Evolutionary conservation across 305 asterid genomes (phyloP).

Genomic region (Stenogyne calaminthoides): DNA sequence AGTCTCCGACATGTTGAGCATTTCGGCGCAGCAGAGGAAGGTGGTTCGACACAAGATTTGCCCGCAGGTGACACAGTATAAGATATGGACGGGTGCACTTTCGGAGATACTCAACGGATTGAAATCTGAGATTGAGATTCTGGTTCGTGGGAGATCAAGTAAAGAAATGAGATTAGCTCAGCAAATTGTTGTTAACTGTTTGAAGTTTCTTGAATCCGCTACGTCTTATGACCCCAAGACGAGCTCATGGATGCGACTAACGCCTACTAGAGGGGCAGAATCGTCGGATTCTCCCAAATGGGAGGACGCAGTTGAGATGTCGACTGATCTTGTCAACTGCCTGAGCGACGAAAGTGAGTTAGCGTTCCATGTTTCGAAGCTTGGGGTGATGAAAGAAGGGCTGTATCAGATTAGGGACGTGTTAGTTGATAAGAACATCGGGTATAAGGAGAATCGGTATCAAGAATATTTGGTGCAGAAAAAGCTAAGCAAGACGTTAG

Average conservation of each 20-base stretch:
- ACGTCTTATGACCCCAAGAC: slow-evolving; percentile 60
- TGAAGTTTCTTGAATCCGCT: slow-evolving; percentile 55
- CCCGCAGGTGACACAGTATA: slow-evolving; percentile 78
- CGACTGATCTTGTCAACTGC: slow-evolving; percentile 65
- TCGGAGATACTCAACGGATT: slow-evolving; percentile 52
- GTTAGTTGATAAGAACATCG: slow-evolving; percentile 66
- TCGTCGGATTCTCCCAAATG: slow-evolving; percentile 52
- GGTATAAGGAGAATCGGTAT: slow-evolving; percentile 64
- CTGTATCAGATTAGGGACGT: slow-evolving; percentile 73
- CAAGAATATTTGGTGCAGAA: slow-evolving; percentile 77
- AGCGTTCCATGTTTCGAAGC: slow-evolving; percentile 53
- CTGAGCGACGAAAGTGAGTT: slow-evolving; percentile 53
- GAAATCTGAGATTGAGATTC: slow-evolving; percentile 59
- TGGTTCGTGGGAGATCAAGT: slow-evolving; percentile 25
- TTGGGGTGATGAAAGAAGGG: slow-evolving; percentile 85
- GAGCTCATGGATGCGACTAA: slow-evolving; percentile 88
- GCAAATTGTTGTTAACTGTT: slow-evolving; percentile 58
- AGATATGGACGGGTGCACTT: slow-evolving; percentile 67
- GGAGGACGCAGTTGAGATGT: slow-evolving; percentile 86
- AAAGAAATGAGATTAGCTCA: slow-evolving; percentile 59
- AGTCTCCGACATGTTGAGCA: slow-evolving; percentile 61
- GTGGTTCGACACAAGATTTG: slow-evolving; percentile 65
- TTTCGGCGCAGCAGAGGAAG: slow-evolving; percentile 83
- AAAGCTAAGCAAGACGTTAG: slow-evolving; percentile 64
- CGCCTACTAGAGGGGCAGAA: slow-evolving; percentile 47